Conservation (phyloP, 495 filamentous ascomycete genomes). For the Penicillium dipodomyicola region DNA sequence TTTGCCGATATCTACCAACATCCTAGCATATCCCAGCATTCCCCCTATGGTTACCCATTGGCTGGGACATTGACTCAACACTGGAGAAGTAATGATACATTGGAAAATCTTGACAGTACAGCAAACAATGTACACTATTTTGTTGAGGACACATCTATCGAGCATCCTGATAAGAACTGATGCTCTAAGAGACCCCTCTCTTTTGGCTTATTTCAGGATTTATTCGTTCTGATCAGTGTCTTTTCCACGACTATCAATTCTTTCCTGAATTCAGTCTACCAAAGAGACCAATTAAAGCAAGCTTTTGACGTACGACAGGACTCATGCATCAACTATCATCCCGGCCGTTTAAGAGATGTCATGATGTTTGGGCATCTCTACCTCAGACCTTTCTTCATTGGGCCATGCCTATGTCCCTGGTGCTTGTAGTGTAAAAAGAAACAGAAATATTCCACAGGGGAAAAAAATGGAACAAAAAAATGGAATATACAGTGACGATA, state of each 20-base stretch:
- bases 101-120: not conserved
- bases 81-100: not conserved
- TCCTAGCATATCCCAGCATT: not conserved
- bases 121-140: not conserved
- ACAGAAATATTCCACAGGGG: not conserved
- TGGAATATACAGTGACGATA: not conserved
- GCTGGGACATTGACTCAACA: not conserved
- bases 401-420: not conserved
- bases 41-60: not conserved
- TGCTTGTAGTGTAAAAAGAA: slow-evolving; percentile 12
- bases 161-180: not conserved
- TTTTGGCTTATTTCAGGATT: not conserved
- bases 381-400: not conserved
- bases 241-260: not conserved
- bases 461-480: not conserved
- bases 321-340: not conserved
- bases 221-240: not conserved
- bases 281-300: not conserved
- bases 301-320: not conserved
- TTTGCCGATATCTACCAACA: not conserved
- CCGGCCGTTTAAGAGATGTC: not conserved
- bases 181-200: not conserved
- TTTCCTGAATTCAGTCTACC: not conserved
- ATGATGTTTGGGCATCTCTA: not conserved
- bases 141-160: not conserved